Evolutionary conservation across 2,329 filamentous ascomycete genomes (phyloP).

Genomic region (Xylaria digitata): DNA sequence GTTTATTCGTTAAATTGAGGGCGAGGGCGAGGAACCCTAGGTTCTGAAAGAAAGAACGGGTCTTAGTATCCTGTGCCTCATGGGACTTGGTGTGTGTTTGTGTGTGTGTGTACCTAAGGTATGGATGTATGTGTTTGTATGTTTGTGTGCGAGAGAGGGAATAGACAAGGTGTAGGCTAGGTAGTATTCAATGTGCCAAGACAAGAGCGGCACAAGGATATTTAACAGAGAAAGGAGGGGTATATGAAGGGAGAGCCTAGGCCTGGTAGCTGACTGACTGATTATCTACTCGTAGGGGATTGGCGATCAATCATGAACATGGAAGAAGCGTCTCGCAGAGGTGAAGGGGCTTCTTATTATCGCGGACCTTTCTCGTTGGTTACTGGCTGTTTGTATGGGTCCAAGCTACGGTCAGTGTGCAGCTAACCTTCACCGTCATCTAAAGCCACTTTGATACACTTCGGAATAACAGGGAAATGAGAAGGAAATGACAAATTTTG

Average conservation of each 20-base stretch:
- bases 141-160: conserved; percentile 3
- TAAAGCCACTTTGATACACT: conserved; percentile 18
- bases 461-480: conserved; percentile 25
- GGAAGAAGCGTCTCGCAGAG: conserved; percentile 22
- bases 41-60: conserved; percentile 27
- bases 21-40: background rate
- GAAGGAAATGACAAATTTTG: conserved; percentile 11
- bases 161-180: background rate
- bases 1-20: conserved; percentile 14
- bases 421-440: conserved; percentile 17
- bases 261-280: background rate
- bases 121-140: conserved; percentile 3
- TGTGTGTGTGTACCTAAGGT: conserved; percentile 1
- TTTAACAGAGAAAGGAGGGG: background rate
- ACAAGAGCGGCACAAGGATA: conserved; percentile 30
- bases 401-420: conserved; percentile 12
- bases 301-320: conserved; percentile 31
- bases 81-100: background rate
- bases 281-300: conserved; percentile 12
- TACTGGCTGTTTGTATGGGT: background rate
- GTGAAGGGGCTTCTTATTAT: conserved; percentile 35
- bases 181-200: conserved; percentile 29
- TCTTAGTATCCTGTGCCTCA: conserved; percentile 7
- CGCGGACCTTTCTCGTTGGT: conserved; percentile 9
- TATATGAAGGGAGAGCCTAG: conserved; percentile 8